Percentiles rank a stretch among this genome's conserved stretches.
Conservation (phyloP, 352 stramenopile genomes). For the Globisporangium cylindrosporum region DNA sequence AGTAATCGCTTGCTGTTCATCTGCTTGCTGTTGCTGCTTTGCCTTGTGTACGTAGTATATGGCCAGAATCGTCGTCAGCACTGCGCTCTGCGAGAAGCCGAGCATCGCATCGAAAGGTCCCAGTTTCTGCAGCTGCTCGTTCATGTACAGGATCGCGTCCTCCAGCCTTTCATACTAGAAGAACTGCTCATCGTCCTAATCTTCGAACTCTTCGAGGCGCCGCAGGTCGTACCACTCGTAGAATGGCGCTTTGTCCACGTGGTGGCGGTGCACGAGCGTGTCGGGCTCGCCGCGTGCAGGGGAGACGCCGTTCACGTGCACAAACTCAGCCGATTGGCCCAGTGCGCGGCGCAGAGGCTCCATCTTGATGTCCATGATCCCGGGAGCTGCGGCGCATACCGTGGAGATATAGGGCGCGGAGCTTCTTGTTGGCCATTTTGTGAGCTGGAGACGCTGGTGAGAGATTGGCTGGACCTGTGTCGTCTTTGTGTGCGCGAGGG, state of each 20-base stretch:
- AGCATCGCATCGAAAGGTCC: constrained; percentile 50
- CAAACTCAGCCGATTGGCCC: constrained; percentile 4
- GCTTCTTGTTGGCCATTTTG: background rate
- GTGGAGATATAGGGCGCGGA: constrained; percentile 4
- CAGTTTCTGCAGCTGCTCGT: constrained; percentile 39
- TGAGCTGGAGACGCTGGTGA: no score
- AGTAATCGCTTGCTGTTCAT: background rate
- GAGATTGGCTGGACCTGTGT: no score
- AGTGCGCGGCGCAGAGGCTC: background rate
- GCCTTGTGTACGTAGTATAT: constrained; percentile 8
- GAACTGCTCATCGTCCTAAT: constrained; percentile 31
- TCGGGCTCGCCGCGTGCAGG: background rate
- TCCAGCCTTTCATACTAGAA: constrained; percentile 50
- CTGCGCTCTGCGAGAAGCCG: constrained; percentile 10
- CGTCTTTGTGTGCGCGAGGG: no score
- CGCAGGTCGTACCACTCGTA: constrained; percentile 7
- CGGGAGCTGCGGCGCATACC: background rate
- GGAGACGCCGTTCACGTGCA: background rate
- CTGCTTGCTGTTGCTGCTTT: constrained; percentile 8
- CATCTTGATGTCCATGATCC: background rate
- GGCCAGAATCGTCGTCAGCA: constrained; percentile 9
- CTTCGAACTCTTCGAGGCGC: constrained; percentile 1
- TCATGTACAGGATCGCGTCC: constrained; percentile 39
- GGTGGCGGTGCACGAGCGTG: background rate
- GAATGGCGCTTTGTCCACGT: constrained; percentile 1